Conservation (phyloP, 2,329 filamentous ascomycete genomes). For the Chrysoporthe deuterocubensis region DNA sequence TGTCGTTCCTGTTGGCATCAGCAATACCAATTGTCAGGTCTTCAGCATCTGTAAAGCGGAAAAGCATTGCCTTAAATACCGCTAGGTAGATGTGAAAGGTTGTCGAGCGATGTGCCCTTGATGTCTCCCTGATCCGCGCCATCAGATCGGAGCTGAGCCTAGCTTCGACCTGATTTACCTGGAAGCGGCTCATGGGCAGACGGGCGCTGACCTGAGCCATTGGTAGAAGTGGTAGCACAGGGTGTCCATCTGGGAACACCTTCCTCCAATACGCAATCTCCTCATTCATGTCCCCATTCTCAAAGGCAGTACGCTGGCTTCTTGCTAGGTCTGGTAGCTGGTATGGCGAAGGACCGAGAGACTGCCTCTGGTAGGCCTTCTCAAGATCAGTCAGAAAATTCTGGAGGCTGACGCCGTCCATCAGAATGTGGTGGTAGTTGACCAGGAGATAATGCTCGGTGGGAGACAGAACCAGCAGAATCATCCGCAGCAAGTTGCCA, state of each 20-base stretch:
- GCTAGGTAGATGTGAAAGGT: conserved; percentile 53
- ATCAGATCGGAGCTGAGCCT: neutral
- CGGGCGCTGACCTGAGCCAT: conserved; percentile 30
- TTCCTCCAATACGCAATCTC: conserved; percentile 14
- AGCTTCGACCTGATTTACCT: conserved; percentile 16
- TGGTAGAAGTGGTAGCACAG: conserved; percentile 4
- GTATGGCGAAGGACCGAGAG: conserved; percentile 30
- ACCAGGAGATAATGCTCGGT: conserved; percentile 47
- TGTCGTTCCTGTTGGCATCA: conserved; percentile 49
- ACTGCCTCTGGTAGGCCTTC: conserved; percentile 41
- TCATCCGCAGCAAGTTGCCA: neutral
- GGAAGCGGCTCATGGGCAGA: conserved; percentile 15
- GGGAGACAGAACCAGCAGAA: conserved; percentile 41
- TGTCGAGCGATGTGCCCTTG: conserved; percentile 19
- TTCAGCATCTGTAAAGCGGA: conserved; percentile 37
- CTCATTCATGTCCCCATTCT: conserved; percentile 35
- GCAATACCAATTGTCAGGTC: conserved; percentile 54
- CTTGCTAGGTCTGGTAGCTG: conserved; percentile 43
- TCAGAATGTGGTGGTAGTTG: conserved; percentile 18
- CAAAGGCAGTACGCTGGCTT: conserved; percentile 36
- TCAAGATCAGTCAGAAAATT: conserved; percentile 43
- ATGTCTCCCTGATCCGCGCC: neutral
- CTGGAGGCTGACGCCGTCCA: conserved; percentile 18
- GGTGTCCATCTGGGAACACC: neutral
- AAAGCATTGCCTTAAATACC: conserved; percentile 43